phyloP scores from a whole-genome alignment of 192 early-diverging fungal genomes.

The Podochytrium sp. region DNA sequence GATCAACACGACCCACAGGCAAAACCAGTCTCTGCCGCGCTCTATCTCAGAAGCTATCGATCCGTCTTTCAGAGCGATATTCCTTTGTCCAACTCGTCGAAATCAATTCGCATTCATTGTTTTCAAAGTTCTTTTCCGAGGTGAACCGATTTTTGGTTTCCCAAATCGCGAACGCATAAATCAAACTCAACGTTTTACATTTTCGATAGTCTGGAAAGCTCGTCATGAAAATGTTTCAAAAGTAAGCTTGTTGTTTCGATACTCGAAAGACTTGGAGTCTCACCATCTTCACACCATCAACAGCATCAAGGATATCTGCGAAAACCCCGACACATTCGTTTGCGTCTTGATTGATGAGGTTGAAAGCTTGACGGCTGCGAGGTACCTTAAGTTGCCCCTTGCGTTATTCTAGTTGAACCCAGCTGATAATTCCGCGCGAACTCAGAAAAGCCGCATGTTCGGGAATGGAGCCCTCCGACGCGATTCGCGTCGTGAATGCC shows the following conservation, averaged over 20 bases:
- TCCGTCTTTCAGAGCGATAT: constrained; percentile 61
- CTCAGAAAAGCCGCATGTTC: constrained; percentile 54
- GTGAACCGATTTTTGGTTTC: no score
- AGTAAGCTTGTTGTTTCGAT: background rate
- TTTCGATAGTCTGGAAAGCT: constrained; percentile 57
- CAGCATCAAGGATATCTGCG: constrained; percentile 56
- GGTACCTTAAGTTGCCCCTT: constrained; percentile 39
- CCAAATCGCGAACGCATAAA: background rate
- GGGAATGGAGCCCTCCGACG: constrained; percentile 74
- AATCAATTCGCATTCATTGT: constrained; percentile 74
- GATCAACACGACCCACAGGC: no score
- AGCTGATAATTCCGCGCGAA: no score
- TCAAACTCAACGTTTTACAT: background rate
- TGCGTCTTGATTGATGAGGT: constrained; percentile 76
- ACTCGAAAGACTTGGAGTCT: background rate
- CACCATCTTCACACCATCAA: no score
- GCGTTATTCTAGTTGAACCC: no score
- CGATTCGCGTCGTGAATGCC: constrained; percentile 72
- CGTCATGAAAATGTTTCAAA: constrained; percentile 64
- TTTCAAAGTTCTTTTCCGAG: constrained; percentile 80
- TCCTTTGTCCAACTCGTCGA: constrained; percentile 62
- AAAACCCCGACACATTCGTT: constrained; percentile 63
- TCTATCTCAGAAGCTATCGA: constrained; percentile 64
- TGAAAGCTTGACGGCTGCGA: constrained; percentile 70
- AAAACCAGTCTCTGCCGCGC: constrained; percentile 71